Evolutionary conservation across 1,139 yeast genomes (phyloP), one percentile per base, ranked within the genome.

Genomic region (Saccharomyces hybrid): DNA sequence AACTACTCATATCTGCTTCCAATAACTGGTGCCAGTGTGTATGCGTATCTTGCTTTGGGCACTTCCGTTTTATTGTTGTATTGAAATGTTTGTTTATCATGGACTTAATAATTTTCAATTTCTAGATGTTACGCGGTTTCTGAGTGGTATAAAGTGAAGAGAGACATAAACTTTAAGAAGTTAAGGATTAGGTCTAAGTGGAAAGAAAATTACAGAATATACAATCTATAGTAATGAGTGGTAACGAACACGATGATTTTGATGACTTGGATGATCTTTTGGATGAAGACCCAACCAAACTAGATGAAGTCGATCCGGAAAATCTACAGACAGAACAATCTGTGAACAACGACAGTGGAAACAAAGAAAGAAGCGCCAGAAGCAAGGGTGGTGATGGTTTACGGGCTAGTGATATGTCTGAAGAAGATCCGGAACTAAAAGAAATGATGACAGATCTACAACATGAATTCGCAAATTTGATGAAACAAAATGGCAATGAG

Each of bases 241-340:
- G 66, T 1, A 57, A 59, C n/a, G 63, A 60, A 19, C 58, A 77
- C 19, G 88, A 83, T 55, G 87, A 83, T 54, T 75, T 83, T 57
- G 90, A 86, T 64, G 95, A 86, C 62, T 75, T 86, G 62, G 95
- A 86, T 62, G 91, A 84, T 62, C 76, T 84, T 57, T 73, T 86
- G 52, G 90, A 85, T 63, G 90, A 86, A 56, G 85, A 85, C 69
- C 91, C 89, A 48, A 88, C 86, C 57, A 90, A 86, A 49, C 50
- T 63, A 26, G 62, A 81, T 46, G 58, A 49, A n/a, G 55, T 50
- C 16, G 54, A 50, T 8, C 26, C 47, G 4, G 54, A 44, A 47
- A 47, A 44, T n/a, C 8, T 14, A 29, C 44, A 44, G 8, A 21
- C 24, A 12, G 31, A 28, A 19, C 19, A 14, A 9, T 38, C 14